A percentile compares a stretch with the other conserved stretches of the same genome.
These are phyloP conservation scores for Collybia nuda DNA, from an alignment of 768 basidiomycete genomes.

Conservation along the genomic window DNA sequence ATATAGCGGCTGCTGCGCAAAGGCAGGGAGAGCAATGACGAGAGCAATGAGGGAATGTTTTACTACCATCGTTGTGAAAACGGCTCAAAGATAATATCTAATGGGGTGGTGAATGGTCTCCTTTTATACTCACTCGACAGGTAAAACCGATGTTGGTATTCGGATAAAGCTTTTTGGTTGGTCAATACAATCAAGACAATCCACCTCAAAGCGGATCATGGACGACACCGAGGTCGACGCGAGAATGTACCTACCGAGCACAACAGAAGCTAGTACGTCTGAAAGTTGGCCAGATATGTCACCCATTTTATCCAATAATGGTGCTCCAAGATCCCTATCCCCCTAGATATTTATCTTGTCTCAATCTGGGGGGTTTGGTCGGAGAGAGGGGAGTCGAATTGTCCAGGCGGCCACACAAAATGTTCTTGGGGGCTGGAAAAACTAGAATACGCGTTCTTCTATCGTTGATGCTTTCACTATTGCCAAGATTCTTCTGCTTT, in stretches of 20 bases:
- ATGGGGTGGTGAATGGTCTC: neutral
- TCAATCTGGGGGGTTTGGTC: too few relatives aligned
- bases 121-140: neutral
- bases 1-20: slow-evolving; percentile 27
- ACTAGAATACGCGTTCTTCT: too few relatives aligned
- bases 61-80: slow-evolving; percentile 17
- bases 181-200: neutral
- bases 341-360: too few relatives aligned
- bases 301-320: neutral
- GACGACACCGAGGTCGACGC: slow-evolving; percentile 1
- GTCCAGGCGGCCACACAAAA: too few relatives aligned
- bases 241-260: neutral
- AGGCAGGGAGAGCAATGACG: slow-evolving; percentile 21
- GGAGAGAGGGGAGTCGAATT: too few relatives aligned
- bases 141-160: neutral
- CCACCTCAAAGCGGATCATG: neutral
- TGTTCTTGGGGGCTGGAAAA: too few relatives aligned
- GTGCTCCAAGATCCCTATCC: too few relatives aligned
- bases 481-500: neutral
- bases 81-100: neutral
- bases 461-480: too few relatives aligned
- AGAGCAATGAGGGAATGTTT: slow-evolving; percentile 22
- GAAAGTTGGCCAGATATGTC: neutral
- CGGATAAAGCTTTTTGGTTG: neutral
- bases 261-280: neutral